phyloP scores from a whole-genome alignment of 2,329 filamentous ascomycete species.

The Xenosphaeropsis pyriputrescens region DNA sequence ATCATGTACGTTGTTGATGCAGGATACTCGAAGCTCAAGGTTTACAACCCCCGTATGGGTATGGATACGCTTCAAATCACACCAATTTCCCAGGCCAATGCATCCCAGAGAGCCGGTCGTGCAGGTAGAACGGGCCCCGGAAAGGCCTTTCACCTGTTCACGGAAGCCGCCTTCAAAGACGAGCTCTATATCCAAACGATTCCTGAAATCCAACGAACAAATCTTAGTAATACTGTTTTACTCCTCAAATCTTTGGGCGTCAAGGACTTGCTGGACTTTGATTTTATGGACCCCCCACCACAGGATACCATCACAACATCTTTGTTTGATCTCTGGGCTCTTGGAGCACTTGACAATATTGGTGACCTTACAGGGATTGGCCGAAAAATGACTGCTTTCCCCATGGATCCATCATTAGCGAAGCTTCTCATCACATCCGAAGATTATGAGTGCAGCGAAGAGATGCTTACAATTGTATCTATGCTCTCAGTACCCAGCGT shows the following conservation, averaged over 20 bases:
- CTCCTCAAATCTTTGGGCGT: constrained; percentile 91
- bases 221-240: constrained; percentile 86
- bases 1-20: constrained; percentile 99
- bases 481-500: constrained; percentile 96
- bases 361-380: constrained; percentile 83
- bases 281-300: constrained; percentile 97
- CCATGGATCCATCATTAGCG: constrained; percentile 91
- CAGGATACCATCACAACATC: constrained; percentile 97
- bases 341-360: constrained; percentile 86
- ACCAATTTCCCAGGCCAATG: constrained; percentile 92
- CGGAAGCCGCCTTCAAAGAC: constrained; percentile 87
- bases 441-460: constrained; percentile 85
- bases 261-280: constrained; percentile 86
- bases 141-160: constrained; percentile 88
- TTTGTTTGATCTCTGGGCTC: constrained; percentile 91
- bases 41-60: constrained; percentile 97
- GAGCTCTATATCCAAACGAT: constrained; percentile 96
- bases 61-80: constrained; percentile 99
- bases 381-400: constrained; percentile 89
- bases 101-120: constrained; percentile 82
- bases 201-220: constrained; percentile 93
- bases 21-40: constrained; percentile 93
- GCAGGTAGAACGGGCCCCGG: constrained; percentile 90
- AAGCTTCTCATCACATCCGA: constrained; percentile 89
- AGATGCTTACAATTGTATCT: constrained; percentile 95